These are phyloP conservation scores for Aspergillus melleus DNA, from an alignment of 2,329 filamentous ascomycete genomes.

Conservation along the genomic window DNA sequence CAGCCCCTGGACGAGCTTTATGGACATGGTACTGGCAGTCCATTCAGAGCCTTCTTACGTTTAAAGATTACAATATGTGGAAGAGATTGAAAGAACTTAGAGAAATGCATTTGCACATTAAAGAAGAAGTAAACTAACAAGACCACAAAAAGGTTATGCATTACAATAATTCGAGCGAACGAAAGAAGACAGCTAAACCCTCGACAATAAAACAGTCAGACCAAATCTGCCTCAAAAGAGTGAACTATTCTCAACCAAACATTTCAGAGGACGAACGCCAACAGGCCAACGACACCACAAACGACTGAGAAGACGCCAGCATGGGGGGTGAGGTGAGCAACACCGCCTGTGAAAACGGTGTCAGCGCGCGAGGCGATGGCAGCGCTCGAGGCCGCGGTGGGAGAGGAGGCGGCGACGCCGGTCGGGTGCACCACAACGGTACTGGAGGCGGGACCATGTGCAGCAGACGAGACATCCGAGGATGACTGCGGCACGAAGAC, in stretches of 20 bases:
- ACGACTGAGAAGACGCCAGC: conserved; percentile 24
- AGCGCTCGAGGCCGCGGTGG: not conserved
- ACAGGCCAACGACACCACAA: conserved; percentile 25
- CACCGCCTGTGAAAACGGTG: conserved; percentile 27
- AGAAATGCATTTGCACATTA: too few species aligned
- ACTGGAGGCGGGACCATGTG: conserved; percentile 2
- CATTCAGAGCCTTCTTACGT: too few species aligned
- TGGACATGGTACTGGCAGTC: too few species aligned
- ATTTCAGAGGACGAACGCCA: conserved; percentile 31
- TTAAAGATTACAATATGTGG: too few species aligned
- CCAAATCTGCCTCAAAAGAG: not conserved
- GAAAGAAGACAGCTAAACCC: not conserved
- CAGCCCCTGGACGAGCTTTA: too few species aligned
- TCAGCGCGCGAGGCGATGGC: conserved; percentile 29
- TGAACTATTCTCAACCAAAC: not conserved
- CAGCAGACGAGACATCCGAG: not conserved
- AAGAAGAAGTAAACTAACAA: not conserved
- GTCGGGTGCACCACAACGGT: conserved; percentile 16
- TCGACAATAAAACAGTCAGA: not conserved
- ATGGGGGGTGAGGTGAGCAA: conserved; percentile 15
- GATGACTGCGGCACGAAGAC: conserved; percentile 23
- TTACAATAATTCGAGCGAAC: too few species aligned
- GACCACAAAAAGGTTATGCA: not conserved
- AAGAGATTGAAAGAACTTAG: too few species aligned
- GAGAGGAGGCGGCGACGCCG: too few species aligned